Conservation (phyloP, 2,329 filamentous ascomycete species). For the Emergomyces africanus region DNA sequence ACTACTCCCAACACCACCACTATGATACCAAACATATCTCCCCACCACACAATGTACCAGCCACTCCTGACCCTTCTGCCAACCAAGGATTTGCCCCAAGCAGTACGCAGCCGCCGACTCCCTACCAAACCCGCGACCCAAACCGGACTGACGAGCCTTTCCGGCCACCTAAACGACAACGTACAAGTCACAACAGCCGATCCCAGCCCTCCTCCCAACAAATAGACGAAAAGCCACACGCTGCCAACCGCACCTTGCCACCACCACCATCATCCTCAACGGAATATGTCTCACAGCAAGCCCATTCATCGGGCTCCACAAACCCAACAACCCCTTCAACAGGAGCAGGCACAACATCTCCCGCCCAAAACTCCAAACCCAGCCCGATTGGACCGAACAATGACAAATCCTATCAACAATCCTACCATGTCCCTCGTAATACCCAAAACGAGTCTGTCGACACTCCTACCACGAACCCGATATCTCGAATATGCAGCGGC, state of each 20-base stretch:
- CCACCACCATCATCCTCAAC: neutral
- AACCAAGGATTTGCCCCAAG: neutral
- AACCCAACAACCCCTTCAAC: conserved; percentile 2
- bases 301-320: neutral
- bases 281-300: neutral
- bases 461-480: neutral
- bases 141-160: conserved; percentile 7
- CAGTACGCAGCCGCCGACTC: neutral
- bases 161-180: conserved; percentile 8
- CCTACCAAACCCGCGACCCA: conserved; percentile 8
- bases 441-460: neutral
- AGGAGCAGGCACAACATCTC: neutral
- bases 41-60: neutral
- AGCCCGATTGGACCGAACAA: neutral
- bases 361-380: neutral
- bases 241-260: neutral
- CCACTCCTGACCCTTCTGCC: neutral
- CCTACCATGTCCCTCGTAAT: neutral
- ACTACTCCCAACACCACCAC: neutral
- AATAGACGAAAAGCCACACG: neutral
- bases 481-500: neutral
- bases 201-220: neutral
- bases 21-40: neutral
- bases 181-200: conserved; percentile 1
- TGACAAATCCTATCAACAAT: neutral